phyloP scores from a whole-genome alignment of 1,284 basidiomycete genomes.

The Tilletia horrida region DNA sequence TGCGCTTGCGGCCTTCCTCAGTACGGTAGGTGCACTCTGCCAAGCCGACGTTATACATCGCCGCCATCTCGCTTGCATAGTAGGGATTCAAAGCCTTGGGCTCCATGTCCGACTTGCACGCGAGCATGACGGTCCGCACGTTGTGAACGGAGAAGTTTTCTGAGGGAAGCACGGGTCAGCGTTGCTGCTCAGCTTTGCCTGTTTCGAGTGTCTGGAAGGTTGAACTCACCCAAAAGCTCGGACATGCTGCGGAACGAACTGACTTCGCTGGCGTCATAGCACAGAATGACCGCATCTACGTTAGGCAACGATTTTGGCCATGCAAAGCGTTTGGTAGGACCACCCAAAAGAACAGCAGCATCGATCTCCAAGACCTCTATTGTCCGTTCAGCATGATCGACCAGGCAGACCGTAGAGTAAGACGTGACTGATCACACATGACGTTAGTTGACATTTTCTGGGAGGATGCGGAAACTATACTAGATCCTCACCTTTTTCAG shows the following conservation, averaged over 20 bases:
- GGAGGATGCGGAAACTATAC: neutral
- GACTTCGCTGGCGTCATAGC: conserved; percentile 47
- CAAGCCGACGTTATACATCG: conserved; percentile 47
- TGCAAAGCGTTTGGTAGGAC: conserved; percentile 42
- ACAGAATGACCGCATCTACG: conserved; percentile 49
- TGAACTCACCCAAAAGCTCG: conserved; percentile 33
- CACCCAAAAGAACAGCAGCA: conserved; percentile 42
- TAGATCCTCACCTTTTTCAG: conserved; percentile 36
- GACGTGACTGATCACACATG: conserved; percentile 34
- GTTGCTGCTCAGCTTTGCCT: neutral
- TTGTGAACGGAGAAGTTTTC: conserved; percentile 42
- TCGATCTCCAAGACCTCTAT: conserved; percentile 51
- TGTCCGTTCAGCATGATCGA: conserved; percentile 45
- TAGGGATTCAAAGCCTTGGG: conserved; percentile 49
- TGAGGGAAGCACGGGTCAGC: neutral
- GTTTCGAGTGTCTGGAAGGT: neutral
- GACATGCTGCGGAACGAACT: conserved; percentile 49
- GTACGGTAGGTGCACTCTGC: conserved; percentile 39
- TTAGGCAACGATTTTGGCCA: conserved; percentile 46
- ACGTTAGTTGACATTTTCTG: neutral
- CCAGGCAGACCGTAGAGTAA: conserved; percentile 47
- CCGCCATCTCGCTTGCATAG: conserved; percentile 50
- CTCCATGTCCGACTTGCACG: conserved; percentile 49
- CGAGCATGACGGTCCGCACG: conserved; percentile 49
- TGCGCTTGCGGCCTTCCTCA: conserved; percentile 51